Percentiles rank a stretch among this genome's conserved stretches.
Evolutionary conservation across 768 basidiomycete genomes (phyloP).

Genomic region (Sporobolomyces pararoseus): DNA sequence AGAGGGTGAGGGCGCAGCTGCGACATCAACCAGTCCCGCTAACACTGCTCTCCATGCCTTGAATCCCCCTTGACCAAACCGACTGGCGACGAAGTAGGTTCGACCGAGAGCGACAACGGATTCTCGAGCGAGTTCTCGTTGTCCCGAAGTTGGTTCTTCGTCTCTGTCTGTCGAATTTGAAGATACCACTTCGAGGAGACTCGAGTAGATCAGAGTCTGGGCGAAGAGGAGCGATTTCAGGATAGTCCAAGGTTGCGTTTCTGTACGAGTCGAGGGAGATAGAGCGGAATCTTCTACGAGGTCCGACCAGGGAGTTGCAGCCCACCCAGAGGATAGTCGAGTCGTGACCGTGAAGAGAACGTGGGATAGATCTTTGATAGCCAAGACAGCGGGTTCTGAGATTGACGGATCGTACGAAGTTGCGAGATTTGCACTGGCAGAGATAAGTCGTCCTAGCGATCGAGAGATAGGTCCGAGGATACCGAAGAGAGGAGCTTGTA

Average conservation of each 20-base stretch:
- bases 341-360: conserved; percentile 7
- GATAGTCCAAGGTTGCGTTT: conserved; percentile 41
- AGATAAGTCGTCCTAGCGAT: conserved; percentile 34
- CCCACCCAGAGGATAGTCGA: conserved; percentile 29
- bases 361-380: conserved; percentile 11
- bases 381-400: neutral
- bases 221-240: conserved; percentile 44
- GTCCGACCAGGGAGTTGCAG: conserved; percentile 31
- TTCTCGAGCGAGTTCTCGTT: conserved; percentile 55
- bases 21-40: conserved; percentile 71
- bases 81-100: conserved; percentile 70
- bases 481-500: conserved; percentile 3
- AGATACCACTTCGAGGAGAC: conserved; percentile 37
- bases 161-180: conserved; percentile 30
- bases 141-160: conserved; percentile 1
- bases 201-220: conserved; percentile 40
- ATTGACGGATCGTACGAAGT: neutral
- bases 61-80: conserved; percentile 71
- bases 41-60: conserved; percentile 68
- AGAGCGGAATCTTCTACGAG: conserved; percentile 19
- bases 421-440: conserved; percentile 23
- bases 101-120: conserved; percentile 61
- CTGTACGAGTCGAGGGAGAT: conserved; percentile 27
- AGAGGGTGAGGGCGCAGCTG: conserved; percentile 50
- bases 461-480: conserved; percentile 41